Conservation (phyloP, 2,329 filamentous ascomycete genomes). For the Cercospora sojina region DNA sequence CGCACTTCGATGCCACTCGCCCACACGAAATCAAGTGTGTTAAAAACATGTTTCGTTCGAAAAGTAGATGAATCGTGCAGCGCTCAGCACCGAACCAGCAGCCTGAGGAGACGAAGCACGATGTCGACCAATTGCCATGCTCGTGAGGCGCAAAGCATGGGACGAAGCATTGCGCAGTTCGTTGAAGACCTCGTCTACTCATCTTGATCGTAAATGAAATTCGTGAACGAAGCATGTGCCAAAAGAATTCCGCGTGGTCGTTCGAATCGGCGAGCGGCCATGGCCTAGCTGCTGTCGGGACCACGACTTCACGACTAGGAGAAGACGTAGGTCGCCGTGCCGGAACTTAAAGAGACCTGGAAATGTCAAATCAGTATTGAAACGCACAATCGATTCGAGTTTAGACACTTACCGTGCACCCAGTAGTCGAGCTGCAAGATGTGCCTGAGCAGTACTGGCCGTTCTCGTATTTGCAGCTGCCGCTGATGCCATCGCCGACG, state of each 20-base stretch:
- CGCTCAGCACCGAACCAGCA: constrained; percentile 28
- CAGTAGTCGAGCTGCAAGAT: constrained; percentile 53
- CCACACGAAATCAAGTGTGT: constrained; percentile 20
- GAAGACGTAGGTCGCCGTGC: constrained; percentile 52
- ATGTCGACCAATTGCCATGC: constrained; percentile 23
- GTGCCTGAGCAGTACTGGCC: constrained; percentile 59
- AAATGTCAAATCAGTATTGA: neutral
- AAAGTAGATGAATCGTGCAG: constrained; percentile 24
- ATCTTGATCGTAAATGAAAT: constrained; percentile 13
- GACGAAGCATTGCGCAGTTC: neutral
- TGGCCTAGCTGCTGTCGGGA: constrained; percentile 17
- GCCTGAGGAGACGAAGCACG: constrained; percentile 25
- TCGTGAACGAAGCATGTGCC: constrained; percentile 15
- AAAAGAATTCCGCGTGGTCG: constrained; percentile 13
- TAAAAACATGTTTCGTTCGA: constrained; percentile 19
- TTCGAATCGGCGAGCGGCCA: constrained; percentile 21
- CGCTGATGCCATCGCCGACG: constrained; percentile 60
- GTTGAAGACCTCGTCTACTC: constrained; percentile 2
- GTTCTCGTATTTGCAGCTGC: constrained; percentile 64
- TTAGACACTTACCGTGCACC: constrained; percentile 75
- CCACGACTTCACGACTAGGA: constrained; percentile 27
- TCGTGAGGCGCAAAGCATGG: neutral
- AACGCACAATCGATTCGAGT: neutral
- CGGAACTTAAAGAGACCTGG: constrained; percentile 52
- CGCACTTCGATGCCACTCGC: constrained; percentile 16